phyloP scores from a whole-genome alignment of 2,329 filamentous ascomycete species.

The Bipolaris zeicola region DNA sequence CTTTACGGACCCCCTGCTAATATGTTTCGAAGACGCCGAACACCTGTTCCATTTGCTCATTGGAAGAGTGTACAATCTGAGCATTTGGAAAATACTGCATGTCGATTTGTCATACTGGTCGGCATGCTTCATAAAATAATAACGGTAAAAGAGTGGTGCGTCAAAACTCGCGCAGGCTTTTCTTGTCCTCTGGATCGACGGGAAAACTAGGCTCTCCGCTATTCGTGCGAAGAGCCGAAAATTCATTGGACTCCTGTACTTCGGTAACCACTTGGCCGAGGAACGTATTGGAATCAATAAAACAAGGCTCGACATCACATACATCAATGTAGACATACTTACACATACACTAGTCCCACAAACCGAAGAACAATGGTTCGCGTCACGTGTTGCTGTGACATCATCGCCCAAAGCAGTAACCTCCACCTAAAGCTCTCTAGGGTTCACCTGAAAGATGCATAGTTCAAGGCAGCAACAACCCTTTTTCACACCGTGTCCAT shows the following conservation, averaged over 20 bases:
- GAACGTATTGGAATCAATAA: background rate
- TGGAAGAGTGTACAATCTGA: too few species aligned
- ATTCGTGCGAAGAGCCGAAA: background rate
- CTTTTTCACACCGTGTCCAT: constrained; percentile 3
- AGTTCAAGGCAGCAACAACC: constrained; percentile 33
- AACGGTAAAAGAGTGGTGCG: background rate
- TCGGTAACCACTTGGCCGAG: too few species aligned
- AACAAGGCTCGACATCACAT: background rate
- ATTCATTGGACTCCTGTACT: background rate
- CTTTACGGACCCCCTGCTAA: too few species aligned
- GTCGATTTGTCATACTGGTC: background rate
- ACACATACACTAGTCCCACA: background rate
- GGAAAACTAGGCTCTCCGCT: too few species aligned
- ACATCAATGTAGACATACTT: too few species aligned
- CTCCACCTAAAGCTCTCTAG: constrained; percentile 15
- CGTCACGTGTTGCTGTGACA: constrained; percentile 35
- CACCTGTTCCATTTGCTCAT: too few species aligned
- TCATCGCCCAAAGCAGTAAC: constrained; percentile 35
- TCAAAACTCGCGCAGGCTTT: background rate
- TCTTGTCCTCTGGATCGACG: background rate
- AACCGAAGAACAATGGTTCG: constrained; percentile 11
- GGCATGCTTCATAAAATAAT: background rate
- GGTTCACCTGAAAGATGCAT: constrained; percentile 19
- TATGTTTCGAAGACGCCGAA: too few species aligned
- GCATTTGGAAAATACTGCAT: background rate